phyloP scores from a whole-genome alignment of 768 basidiomycete genomes.

The Pleurotus sapidus region DNA sequence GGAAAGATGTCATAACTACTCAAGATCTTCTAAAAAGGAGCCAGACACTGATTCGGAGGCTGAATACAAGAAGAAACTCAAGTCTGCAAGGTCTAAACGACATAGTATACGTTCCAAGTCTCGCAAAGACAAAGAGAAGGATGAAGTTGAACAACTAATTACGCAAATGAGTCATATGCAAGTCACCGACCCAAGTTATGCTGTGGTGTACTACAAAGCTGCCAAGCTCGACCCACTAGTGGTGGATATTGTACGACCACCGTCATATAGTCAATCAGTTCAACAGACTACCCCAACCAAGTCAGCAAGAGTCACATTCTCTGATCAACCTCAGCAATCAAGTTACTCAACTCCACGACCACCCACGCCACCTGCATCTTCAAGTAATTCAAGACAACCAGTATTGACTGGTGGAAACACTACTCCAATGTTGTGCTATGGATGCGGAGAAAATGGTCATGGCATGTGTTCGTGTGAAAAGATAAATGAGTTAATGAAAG shows the following conservation, averaged over 20 bases:
- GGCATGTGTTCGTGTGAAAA: background rate
- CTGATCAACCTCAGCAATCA: background rate
- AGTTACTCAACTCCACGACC: background rate
- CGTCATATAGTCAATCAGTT: background rate
- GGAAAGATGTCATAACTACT: background rate
- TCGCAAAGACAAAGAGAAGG: background rate
- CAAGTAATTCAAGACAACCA: background rate
- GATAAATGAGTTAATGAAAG: background rate
- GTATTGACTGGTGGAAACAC: background rate
- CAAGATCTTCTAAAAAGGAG: background rate
- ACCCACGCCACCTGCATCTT: background rate
- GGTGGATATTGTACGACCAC: background rate
- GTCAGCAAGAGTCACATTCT: background rate
- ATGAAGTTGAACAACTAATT: constrained; percentile 7
- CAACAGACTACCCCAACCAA: too few relatives aligned
- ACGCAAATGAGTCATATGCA: constrained; percentile 2
- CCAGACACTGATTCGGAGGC: constrained; percentile 1
- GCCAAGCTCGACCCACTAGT: background rate
- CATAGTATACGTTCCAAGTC: too few relatives aligned
- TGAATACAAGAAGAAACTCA: background rate
- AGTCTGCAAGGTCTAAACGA: background rate
- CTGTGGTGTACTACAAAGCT: constrained; percentile 1
- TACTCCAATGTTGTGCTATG: background rate
- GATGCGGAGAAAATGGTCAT: background rate
- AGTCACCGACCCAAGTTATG: constrained; percentile 2